Percentiles rank a stretch among this genome's conserved stretches.
These are phyloP conservation scores for Ustilago loliicola DNA, from an alignment of 1,284 basidiomycete genomes.

Conservation along the genomic window DNA sequence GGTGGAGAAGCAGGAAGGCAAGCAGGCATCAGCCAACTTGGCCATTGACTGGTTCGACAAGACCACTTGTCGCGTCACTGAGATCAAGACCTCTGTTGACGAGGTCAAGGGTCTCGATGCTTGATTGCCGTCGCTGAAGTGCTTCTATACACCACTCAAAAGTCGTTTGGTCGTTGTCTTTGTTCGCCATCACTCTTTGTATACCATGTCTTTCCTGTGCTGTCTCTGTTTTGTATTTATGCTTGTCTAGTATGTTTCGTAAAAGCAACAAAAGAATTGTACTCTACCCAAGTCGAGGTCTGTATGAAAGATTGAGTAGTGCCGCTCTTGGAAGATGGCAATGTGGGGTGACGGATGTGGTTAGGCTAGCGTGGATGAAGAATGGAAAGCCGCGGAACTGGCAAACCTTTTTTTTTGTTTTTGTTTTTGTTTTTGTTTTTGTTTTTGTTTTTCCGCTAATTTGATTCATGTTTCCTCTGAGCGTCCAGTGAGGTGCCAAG, in stretches of 20 bases:
- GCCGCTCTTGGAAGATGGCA: background rate
- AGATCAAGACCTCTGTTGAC: conserved; percentile 25
- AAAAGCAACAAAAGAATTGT: background rate
- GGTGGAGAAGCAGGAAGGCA: conserved; percentile 61
- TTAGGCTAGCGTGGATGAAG: background rate
- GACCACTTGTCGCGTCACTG: conserved; percentile 38
- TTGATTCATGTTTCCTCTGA: no score
- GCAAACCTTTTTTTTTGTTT: background rate
- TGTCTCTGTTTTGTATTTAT: conserved; percentile 6
- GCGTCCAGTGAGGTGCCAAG: background rate
- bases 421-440: no score
- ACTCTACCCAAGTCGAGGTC: no score
- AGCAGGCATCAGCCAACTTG: conserved; percentile 57
- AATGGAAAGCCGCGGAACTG: background rate
- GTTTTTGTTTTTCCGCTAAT: background rate
- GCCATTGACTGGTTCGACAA: conserved; percentile 61
- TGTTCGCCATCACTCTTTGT: background rate
- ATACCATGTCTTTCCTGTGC: background rate
- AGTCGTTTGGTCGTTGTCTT: background rate
- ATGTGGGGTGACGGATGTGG: background rate
- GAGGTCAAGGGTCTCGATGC: conserved; percentile 43
- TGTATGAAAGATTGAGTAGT: no score
- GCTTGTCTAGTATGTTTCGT: conserved; percentile 8
- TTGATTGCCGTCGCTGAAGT: background rate
- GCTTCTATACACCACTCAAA: conserved; percentile 2